Conservation (phyloP, 2,329 filamentous ascomycete genomes). For the Talaromyces amestolkiae region DNA sequence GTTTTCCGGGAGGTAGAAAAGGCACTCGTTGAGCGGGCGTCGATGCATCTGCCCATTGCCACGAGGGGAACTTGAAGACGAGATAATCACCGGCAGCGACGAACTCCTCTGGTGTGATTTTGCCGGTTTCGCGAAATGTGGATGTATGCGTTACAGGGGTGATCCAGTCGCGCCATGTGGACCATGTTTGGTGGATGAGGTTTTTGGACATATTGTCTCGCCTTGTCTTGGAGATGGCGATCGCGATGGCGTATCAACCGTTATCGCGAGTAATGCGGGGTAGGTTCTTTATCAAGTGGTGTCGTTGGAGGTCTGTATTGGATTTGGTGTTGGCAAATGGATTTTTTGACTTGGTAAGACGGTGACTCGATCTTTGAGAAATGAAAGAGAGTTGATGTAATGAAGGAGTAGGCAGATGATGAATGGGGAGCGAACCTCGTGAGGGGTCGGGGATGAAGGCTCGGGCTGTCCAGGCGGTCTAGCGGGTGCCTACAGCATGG, state of each 20-base stretch:
- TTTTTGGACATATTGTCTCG: slow-evolving; percentile 56
- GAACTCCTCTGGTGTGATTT: slow-evolving; percentile 98
- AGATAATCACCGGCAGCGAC: slow-evolving; percentile 93
- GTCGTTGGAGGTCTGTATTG: neutral
- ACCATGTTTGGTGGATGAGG: slow-evolving; percentile 86
- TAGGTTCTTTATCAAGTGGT: neutral
- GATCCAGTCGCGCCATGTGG: slow-evolving; percentile 86
- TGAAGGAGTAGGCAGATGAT: neutral
- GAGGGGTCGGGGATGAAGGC: slow-evolving; percentile 4
- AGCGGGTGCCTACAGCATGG: neutral
- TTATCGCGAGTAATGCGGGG: slow-evolving; percentile 19
- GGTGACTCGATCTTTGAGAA: neutral
- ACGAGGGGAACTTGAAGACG: slow-evolving; percentile 98
- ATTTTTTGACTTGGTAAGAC: neutral
- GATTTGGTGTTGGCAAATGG: too few species aligned
- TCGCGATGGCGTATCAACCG: neutral
- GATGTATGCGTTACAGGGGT: slow-evolving; percentile 86
- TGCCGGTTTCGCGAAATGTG: slow-evolving; percentile 87
- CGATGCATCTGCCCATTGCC: slow-evolving; percentile 92
- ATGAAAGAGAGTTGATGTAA: neutral
- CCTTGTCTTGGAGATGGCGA: neutral
- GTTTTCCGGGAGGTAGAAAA: slow-evolving; percentile 84
- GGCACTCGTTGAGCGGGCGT: slow-evolving; percentile 72
- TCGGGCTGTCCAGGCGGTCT: slow-evolving; percentile 1
- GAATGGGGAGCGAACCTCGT: neutral